A percentile compares a stretch with the other conserved stretches of the same genome.
phyloP scores from a whole-genome alignment of 129 eudicot species.

The Helichrysum umbraculigerum region DNA sequence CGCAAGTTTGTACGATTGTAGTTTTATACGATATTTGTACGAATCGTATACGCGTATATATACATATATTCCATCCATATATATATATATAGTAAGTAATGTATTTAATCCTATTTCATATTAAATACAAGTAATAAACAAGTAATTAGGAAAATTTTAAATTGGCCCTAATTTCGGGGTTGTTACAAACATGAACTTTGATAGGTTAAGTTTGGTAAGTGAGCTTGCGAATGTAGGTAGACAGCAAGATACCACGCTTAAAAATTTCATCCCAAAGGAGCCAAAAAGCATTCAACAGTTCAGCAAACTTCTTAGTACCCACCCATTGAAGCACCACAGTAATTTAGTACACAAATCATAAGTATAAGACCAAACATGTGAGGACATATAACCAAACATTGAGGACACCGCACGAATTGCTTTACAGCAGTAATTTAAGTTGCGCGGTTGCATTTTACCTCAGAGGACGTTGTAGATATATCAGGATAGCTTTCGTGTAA shows the following conservation, averaged over 20 bases:
- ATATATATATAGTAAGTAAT: too few relatives aligned
- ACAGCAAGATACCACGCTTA: background rate
- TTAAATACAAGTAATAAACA: too few relatives aligned
- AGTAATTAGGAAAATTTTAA: too few relatives aligned
- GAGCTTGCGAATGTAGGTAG: background rate
- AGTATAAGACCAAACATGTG: background rate
- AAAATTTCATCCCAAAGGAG: background rate
- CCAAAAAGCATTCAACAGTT: constrained; percentile 1
- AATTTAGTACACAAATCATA: background rate
- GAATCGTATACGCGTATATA: too few relatives aligned
- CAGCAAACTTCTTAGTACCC: background rate
- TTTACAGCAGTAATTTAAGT: background rate
- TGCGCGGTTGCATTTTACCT: background rate
- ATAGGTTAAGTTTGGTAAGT: background rate
- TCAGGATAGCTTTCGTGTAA: background rate
- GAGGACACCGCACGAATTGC: background rate
- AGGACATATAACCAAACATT: background rate
- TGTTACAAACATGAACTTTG: constrained; percentile 14
- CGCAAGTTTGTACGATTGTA: too few relatives aligned
- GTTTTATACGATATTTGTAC: too few relatives aligned
- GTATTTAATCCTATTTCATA: too few relatives aligned
- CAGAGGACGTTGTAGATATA: background rate
- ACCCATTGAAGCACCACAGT: background rate
- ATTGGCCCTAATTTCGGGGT: too few relatives aligned
- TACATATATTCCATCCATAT: too few relatives aligned